Evolutionary conservation across 2,329 filamentous ascomycete species (phyloP).

Genomic region (Colletotrichum tropicale): DNA sequence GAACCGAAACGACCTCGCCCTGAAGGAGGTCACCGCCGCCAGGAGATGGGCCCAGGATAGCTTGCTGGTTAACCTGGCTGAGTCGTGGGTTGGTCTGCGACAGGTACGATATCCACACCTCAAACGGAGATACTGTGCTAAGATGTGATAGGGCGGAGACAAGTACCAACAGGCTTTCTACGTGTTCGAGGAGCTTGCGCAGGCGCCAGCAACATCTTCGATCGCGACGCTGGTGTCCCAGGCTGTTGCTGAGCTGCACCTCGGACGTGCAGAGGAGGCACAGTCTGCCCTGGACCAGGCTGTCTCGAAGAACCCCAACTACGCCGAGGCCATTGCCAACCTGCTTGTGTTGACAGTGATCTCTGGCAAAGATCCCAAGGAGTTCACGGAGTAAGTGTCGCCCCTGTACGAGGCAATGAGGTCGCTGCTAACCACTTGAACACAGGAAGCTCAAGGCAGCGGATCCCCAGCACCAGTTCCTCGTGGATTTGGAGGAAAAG

Average conservation of each 20-base stretch:
- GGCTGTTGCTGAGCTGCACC: conserved; percentile 88
- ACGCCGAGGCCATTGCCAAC: conserved; percentile 82
- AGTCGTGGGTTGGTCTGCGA: conserved; percentile 92
- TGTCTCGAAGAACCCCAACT: conserved; percentile 72
- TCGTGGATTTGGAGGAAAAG: conserved; percentile 83
- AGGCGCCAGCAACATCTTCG: conserved; percentile 81
- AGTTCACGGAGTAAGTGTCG: conserved; percentile 63
- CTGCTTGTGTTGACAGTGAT: conserved; percentile 79
- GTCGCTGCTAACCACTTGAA: conserved; percentile 4
- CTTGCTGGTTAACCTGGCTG: conserved; percentile 89
- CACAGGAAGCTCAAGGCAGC: conserved; percentile 59
- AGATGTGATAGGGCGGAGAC: conserved; percentile 74
- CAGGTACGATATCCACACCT: conserved; percentile 60
- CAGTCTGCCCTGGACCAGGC: conserved; percentile 86
- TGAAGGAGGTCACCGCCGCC: conserved; percentile 87
- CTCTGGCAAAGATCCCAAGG: conserved; percentile 71
- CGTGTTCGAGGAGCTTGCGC: conserved; percentile 94
- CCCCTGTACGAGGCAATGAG: neutral
- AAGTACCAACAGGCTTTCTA: conserved; percentile 98
- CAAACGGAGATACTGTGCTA: conserved; percentile 23
- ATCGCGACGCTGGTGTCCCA: conserved; percentile 81
- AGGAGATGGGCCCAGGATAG: conserved; percentile 96
- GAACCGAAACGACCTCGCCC: conserved; percentile 87
- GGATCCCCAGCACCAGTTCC: conserved; percentile 71
- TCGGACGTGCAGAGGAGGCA: conserved; percentile 87